Percentiles rank a stretch among this genome's conserved stretches.
phyloP scores from a whole-genome alignment of 2,329 filamentous ascomycete species.

The Talaromyces sp. region DNA sequence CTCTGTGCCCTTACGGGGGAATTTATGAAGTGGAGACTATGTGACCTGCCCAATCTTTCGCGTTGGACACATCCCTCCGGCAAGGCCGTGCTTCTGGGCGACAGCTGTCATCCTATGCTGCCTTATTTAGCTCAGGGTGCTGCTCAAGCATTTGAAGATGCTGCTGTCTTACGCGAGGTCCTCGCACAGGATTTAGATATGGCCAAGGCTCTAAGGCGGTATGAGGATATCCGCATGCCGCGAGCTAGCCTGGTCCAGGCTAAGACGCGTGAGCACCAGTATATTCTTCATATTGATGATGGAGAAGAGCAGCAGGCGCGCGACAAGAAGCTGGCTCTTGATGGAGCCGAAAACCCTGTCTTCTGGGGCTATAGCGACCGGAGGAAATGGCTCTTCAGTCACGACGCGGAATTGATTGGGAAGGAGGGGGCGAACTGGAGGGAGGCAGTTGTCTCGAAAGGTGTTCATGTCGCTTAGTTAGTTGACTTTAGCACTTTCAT shows the following conservation, averaged over 20 bases:
- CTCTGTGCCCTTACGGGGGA: conserved; percentile 47
- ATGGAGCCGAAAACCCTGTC: conserved; percentile 15
- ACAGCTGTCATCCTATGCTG: conserved; percentile 69
- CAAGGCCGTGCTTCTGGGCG: conserved; percentile 61
- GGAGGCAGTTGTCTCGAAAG: neutral
- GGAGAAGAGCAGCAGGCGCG: conserved; percentile 20
- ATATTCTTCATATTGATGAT: conserved; percentile 24
- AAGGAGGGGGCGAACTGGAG: conserved; percentile 11
- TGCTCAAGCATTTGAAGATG: conserved; percentile 70
- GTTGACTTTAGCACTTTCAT: too few relatives aligned
- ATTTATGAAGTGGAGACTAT: conserved; percentile 67
- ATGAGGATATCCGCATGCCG: conserved; percentile 20
- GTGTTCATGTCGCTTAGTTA: too few relatives aligned
- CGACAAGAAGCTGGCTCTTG: conserved; percentile 19
- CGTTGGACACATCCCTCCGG: conserved; percentile 59
- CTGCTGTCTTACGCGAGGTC: conserved; percentile 60
- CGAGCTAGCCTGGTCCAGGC: conserved; percentile 18
- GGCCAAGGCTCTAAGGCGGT: conserved; percentile 16
- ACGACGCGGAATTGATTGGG: conserved; percentile 9
- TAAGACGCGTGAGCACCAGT: conserved; percentile 23
- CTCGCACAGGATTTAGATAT: conserved; percentile 38
- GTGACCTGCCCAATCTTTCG: conserved; percentile 59
- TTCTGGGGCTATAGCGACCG: conserved; percentile 15
- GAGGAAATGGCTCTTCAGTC: conserved; percentile 11
- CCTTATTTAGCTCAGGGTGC: conserved; percentile 70